Base-by-base conservation (phyloP, 1,139 yeast species). In the Kluyveromyces marxianus region DNA sequence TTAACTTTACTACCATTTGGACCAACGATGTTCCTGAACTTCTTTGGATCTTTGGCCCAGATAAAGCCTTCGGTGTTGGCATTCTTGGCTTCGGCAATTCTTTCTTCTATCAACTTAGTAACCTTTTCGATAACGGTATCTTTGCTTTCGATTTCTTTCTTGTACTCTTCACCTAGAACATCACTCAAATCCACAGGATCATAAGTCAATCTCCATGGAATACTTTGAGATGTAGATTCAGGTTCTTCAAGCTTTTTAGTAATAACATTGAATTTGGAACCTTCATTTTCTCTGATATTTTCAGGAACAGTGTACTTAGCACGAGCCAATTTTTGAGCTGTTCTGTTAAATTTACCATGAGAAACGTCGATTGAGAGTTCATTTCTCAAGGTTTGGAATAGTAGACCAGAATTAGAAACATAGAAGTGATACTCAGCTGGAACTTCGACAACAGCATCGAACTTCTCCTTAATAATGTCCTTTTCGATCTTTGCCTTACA, bases 1-100 rank as follows among this genome's bases (percentile, higher is more conserved):
- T 76, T 79, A 57, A 87, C 74, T 54, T 76, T 80, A 33, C 81
- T 67, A 41, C 96, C 96, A 56, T 78, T 82, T 25, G 88, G 81
- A 4, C 96, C 96, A 55, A 88, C 76, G 43, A 87, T 72, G 63
- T 74, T 76, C 48, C 84, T 75, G 58, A 76, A 76, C 42, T 65
- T 62, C 33, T 64, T 58, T n/a, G 74, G 62, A 43, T 72, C 69
- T 30, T 76, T 67, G 34, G 72, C 60, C 74, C 77, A 75, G 48
- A 79, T 56, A 63, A 68, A 77, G 8, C 76, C 83, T 39, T 66
- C 66, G 39, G 68, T 58, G 45, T 71, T 68, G 46, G 72, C 64
- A 47, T 58, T 53, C 50, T 60, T 48, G 59, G 66, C 58, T 53
- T 64, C 43, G 41, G 62, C 57, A 60, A 69, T 50, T 50, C 68